phyloP scores from a whole-genome alignment of 129 eudicot genomes.

The Flaveria bidentis region DNA sequence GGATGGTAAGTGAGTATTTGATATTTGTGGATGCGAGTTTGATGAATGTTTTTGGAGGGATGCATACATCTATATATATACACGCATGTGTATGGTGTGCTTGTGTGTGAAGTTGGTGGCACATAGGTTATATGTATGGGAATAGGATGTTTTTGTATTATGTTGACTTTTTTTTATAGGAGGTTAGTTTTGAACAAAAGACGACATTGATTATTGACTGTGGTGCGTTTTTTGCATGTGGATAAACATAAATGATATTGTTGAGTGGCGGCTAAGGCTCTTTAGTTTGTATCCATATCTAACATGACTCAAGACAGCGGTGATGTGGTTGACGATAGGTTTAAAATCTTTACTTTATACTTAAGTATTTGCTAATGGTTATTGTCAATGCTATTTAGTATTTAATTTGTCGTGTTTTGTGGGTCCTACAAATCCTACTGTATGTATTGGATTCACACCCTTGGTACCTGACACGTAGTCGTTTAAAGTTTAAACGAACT shows the following conservation, averaged over 20 bases:
- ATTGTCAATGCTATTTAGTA: no score
- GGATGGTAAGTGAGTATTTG: background rate
- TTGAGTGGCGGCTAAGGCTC: conserved; percentile 28
- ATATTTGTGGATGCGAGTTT: conserved; percentile 18
- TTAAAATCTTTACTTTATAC: no score
- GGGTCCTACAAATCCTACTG: no score
- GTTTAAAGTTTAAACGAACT: no score
- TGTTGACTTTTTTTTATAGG: conserved; percentile 25
- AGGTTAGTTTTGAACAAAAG: conserved; percentile 27
- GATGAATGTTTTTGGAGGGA: conserved; percentile 18
- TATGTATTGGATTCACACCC: no score
- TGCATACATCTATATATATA: background rate
- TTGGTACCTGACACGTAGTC: no score
- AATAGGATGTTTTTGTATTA: conserved; percentile 18
- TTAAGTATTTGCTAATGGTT: no score
- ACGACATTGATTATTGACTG: conserved; percentile 8
- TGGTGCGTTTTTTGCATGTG: background rate
- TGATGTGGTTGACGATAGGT: no score
- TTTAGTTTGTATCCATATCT: conserved; percentile 8
- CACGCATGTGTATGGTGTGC: no score
- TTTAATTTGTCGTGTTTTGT: no score
- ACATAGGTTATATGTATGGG: background rate
- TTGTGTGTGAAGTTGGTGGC: background rate
- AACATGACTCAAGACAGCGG: background rate
- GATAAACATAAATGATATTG: conserved; percentile 5